Percentiles rank a stretch among this genome's conserved stretches.
These are phyloP conservation scores for Elongisporangium senticosum DNA, from an alignment of 352 stramenopile genomes.

Conservation along the genomic window DNA sequence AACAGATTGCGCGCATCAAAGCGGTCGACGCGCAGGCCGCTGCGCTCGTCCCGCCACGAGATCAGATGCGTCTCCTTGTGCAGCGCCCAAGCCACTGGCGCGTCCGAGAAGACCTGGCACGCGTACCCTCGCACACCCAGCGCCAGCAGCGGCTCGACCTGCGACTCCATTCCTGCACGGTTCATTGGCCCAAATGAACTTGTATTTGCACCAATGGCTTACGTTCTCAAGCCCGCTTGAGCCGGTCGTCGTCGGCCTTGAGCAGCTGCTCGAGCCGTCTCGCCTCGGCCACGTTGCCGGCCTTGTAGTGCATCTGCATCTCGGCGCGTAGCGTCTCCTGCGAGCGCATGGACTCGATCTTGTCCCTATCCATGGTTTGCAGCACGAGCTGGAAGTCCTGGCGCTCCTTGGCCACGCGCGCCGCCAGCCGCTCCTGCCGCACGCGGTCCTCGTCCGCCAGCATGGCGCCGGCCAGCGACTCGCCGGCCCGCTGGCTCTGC, in stretches of 20 bases:
- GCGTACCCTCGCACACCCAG: slow-evolving; percentile 45
- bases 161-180: neutral
- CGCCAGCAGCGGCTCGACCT: slow-evolving; percentile 17
- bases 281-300: slow-evolving; percentile 80
- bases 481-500: slow-evolving; percentile 19
- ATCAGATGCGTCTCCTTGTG: slow-evolving; percentile 55
- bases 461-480: slow-evolving; percentile 13
- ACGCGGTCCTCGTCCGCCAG: slow-evolving; percentile 59
- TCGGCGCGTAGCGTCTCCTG: slow-evolving; percentile 79
- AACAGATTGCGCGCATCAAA: slow-evolving; percentile 63
- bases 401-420: slow-evolving; percentile 53
- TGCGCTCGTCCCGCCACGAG: slow-evolving; percentile 30
- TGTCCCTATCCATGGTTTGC: slow-evolving; percentile 81
- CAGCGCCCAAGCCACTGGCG: slow-evolving; percentile 35
- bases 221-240: slow-evolving; percentile 11
- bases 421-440: slow-evolving; percentile 46
- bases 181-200: neutral
- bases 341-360: slow-evolving; percentile 83
- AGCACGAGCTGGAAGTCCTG: slow-evolving; percentile 73
- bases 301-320: slow-evolving; percentile 90
- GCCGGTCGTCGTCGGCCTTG: slow-evolving; percentile 48
- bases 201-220: slow-evolving; percentile 8
- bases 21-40: slow-evolving; percentile 39
- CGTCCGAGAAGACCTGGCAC: slow-evolving; percentile 46
- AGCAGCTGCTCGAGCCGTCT: slow-evolving; percentile 77